Conservation (phyloP, 2,329 filamentous ascomycete genomes). For the Microthyrium microscopicum region DNA sequence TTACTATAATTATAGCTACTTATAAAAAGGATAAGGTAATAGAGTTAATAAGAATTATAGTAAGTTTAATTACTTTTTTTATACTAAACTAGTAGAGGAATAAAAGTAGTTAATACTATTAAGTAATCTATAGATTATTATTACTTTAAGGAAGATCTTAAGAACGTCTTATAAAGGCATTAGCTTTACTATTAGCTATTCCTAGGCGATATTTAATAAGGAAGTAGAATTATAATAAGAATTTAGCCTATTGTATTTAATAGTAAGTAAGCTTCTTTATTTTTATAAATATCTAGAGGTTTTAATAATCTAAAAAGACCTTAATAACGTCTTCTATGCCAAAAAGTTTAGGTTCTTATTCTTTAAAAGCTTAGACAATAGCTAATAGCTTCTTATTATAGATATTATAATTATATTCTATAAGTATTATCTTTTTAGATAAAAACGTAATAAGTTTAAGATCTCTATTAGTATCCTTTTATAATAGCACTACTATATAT, state of each 20-base stretch:
- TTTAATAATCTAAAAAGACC: slow-evolving; percentile 15
- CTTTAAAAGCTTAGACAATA: slow-evolving; percentile 15
- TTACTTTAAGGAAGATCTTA: too few relatives aligned
- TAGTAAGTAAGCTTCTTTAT: slow-evolving; percentile 15
- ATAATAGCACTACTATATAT: slow-evolving; percentile 5
- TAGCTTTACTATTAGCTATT: slow-evolving; percentile 10
- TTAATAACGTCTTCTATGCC: slow-evolving; percentile 8
- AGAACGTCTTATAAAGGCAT: slow-evolving; percentile 9
- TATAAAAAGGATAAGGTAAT: too few relatives aligned
- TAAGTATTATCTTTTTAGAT: slow-evolving; percentile 11
- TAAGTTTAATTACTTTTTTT: not conserved
- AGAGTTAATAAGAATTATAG: too few relatives aligned
- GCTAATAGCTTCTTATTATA: slow-evolving; percentile 20
- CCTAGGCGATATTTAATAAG: slow-evolving; percentile 13
- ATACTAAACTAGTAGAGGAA: not conserved
- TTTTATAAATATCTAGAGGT: slow-evolving; percentile 16
- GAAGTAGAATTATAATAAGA: slow-evolving; percentile 14
- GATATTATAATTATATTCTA: slow-evolving; percentile 18
- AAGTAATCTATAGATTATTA: too few relatives aligned
- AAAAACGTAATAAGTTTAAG: slow-evolving; percentile 11
- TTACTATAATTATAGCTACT: not conserved
- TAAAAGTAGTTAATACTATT: too few relatives aligned
- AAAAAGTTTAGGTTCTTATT: slow-evolving; percentile 13
- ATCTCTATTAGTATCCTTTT: slow-evolving; percentile 6
- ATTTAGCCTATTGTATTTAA: slow-evolving; percentile 14